Evolutionary conservation across 768 basidiomycete genomes (phyloP).

Genomic region (Suillus variegatus): DNA sequence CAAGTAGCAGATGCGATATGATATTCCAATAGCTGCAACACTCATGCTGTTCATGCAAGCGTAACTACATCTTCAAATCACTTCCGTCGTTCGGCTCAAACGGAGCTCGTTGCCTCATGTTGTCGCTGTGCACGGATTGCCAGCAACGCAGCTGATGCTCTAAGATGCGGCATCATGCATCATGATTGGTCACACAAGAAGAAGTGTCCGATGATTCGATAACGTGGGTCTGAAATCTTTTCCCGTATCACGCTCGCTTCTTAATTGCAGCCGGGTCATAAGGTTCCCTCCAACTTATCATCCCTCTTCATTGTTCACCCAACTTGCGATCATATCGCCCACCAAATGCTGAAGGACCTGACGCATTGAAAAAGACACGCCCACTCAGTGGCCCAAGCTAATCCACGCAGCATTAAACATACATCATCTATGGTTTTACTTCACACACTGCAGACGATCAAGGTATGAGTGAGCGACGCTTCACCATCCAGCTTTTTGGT

Average conservation of each 20-base stretch:
- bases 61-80: background rate
- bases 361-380: background rate
- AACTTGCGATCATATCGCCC: background rate
- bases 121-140: background rate
- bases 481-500: background rate
- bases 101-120: background rate
- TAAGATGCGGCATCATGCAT: too few relatives aligned
- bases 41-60: background rate
- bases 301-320: background rate
- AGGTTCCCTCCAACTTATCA: background rate
- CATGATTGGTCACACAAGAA: too few relatives aligned
- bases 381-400: background rate
- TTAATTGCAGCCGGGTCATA: background rate
- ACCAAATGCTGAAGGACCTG: background rate
- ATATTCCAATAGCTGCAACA: background rate
- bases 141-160: too few relatives aligned
- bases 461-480: constrained; percentile 4
- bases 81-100: too few relatives aligned
- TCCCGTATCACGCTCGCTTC: background rate
- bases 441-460: constrained; percentile 11
- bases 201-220: background rate
- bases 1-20: background rate
- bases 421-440: constrained; percentile 11
- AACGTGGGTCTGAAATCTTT: background rate
- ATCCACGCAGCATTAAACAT: background rate